Base-by-base conservation (phyloP, 2,329 filamentous ascomycete genomes). In the Aspergillus unguis region DNA sequence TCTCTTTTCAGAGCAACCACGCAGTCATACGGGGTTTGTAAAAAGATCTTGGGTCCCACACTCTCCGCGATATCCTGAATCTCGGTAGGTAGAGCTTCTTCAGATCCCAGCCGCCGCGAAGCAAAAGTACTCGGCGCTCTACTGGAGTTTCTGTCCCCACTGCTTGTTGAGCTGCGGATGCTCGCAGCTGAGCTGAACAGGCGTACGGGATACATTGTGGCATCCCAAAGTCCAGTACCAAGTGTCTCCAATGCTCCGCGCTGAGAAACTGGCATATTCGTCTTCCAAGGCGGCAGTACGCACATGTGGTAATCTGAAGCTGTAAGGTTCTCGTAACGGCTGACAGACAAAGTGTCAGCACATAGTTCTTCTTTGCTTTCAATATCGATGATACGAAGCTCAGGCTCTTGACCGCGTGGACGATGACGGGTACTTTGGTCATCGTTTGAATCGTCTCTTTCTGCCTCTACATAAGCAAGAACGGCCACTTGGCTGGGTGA, bases 21-120 rank as follows among this genome's bases (percentile, higher is more conserved):
- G 63, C 92, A 97, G 71, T 99, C 94, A 66, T 95, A 99, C 0
- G 94, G 94, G 62, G 91, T 96, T 64, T 96, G 91, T 37, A 99
- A 90, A 67, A 96, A 96, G 11, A 99, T 88, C 65, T 97, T 88
- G 59, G 86, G 77, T 5, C 85, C 85, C 35, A 80, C 76, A 7
- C 79, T 78, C 4, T 75, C 71, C 17, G 75, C 74, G 58, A 80
- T 75, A 43, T 76, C 78, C 58, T 80, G 77, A 2, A 73, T 57
- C 55, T 75, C 69, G 58, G 72, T 72, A 23, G 69, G 58, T 41
- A 70, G 50, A 55, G 67, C 65, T 27, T 70, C 70, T 26, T 68
- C 66, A 17, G 54, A 56, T 69, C 62, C 80, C 70, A 46, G 76
- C 77, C 63, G 84, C 80, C 59, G 79, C 63, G 58, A 87, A 69